phyloP scores from a whole-genome alignment of 2,329 filamentous ascomycete genomes.

The Curvularia hawaiiensis region DNA sequence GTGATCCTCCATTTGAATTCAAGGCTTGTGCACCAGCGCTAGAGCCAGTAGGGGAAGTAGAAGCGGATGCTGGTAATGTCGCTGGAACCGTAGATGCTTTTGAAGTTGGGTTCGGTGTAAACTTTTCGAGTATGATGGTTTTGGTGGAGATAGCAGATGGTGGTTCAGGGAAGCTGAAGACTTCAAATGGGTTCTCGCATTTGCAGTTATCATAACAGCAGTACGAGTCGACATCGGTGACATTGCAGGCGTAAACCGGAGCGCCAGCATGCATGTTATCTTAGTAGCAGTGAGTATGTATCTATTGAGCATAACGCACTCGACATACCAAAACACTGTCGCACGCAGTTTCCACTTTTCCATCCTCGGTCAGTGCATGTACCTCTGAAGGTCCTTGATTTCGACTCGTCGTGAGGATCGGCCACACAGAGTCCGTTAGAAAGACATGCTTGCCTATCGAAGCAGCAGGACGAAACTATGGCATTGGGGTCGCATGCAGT shows the following conservation, averaged over 20 bases:
- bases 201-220: conserved; percentile 37
- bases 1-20: background rate
- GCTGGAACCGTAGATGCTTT: background rate
- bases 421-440: conserved; percentile 39
- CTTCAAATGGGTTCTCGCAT: conserved; percentile 26
- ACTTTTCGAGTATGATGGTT: conserved; percentile 35
- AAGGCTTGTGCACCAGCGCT: conserved; percentile 1
- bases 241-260: conserved; percentile 34
- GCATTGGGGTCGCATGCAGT: conserved; percentile 26
- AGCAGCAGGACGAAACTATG: conserved; percentile 34
- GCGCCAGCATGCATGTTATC: conserved; percentile 31
- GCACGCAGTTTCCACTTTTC: conserved; percentile 33
- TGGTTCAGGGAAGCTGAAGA: conserved; percentile 23
- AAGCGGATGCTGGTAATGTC: background rate
- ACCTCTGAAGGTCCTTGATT: conserved; percentile 31
- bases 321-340: conserved; percentile 27
- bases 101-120: background rate
- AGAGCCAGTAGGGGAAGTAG: conserved; percentile 2
- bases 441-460: conserved; percentile 36
- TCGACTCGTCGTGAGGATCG: conserved; percentile 31
- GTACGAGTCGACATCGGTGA: conserved; percentile 30
- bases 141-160: conserved; percentile 30
- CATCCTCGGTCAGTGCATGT: conserved; percentile 36
- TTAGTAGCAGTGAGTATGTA: conserved; percentile 12
- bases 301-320: background rate